Evolutionary conservation across 2,329 filamentous ascomycete species (phyloP).

Genomic region (Raffaelea arxii): DNA sequence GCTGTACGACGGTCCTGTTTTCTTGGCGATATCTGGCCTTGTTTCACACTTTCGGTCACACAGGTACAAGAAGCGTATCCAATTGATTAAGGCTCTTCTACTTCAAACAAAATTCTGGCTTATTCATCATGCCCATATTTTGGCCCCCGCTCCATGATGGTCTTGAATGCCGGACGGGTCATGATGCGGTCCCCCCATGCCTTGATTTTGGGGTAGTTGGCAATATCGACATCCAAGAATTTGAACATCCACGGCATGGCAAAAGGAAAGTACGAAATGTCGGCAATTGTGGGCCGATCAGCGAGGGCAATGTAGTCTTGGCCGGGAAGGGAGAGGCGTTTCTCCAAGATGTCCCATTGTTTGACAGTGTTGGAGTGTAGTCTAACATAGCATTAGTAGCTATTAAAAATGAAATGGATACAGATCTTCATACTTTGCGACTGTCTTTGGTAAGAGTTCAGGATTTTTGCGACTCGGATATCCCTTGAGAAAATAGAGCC

Average conservation of each 20-base stretch:
- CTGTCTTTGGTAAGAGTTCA: slow-evolving; percentile 7
- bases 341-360: slow-evolving; percentile 21
- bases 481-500: slow-evolving; percentile 21
- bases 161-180: neutral
- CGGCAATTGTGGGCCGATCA: slow-evolving; percentile 25
- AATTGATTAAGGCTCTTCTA: too few relatives aligned
- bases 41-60: too few relatives aligned
- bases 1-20: too few relatives aligned
- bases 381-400: slow-evolving; percentile 8
- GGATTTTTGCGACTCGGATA: slow-evolving; percentile 19
- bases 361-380: slow-evolving; percentile 16
- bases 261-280: slow-evolving; percentile 26
- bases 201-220: slow-evolving; percentile 20
- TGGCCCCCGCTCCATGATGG: neutral
- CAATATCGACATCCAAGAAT: slow-evolving; percentile 21
- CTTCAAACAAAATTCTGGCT: too few relatives aligned
- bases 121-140: neutral
- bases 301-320: slow-evolving; percentile 24
- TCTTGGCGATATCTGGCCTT: too few relatives aligned
- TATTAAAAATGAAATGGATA: neutral
- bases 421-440: neutral
- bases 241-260: slow-evolving; percentile 27
- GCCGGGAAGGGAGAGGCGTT: slow-evolving; percentile 11
- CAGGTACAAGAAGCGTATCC: too few relatives aligned
- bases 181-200: slow-evolving; percentile 11